phyloP scores from a whole-genome alignment of 257 asterid genomes.

The Nyctanthes arbortristis region DNA sequence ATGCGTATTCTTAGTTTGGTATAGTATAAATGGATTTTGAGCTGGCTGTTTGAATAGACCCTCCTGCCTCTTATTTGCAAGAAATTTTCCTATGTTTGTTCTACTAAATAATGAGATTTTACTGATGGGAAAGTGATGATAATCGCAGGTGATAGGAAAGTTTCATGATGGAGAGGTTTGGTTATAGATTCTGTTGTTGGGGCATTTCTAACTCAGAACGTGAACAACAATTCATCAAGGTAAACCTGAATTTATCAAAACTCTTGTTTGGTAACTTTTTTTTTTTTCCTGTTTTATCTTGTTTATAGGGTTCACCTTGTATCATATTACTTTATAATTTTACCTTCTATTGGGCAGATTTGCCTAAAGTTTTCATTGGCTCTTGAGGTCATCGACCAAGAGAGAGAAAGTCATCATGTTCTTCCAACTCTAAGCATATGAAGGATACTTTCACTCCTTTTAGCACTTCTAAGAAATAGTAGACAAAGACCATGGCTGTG shows the following conservation, averaged over 20 bases:
- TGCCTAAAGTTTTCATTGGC: neutral
- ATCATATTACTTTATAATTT: neutral
- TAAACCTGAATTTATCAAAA: neutral
- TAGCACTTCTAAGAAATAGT: neutral
- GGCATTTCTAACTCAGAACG: slow-evolving; percentile 31
- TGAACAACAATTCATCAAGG: slow-evolving; percentile 26
- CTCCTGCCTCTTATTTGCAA: no score
- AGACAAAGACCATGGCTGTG: neutral
- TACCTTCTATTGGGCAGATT: slow-evolving; percentile 12
- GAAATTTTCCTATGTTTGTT: no score
- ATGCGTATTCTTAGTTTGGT: neutral
- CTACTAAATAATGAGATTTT: neutral
- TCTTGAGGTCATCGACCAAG: neutral
- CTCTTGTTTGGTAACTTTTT: neutral
- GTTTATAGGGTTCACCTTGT: neutral
- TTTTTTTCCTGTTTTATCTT: neutral
- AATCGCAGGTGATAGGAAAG: slow-evolving; percentile 14
- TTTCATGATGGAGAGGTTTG: slow-evolving; percentile 27
- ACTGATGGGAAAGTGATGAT: neutral
- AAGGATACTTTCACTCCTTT: neutral
- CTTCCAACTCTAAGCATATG: neutral
- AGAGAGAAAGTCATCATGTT: neutral
- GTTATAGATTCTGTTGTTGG: slow-evolving; percentile 30
- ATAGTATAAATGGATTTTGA: no score
- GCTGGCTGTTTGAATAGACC: no score